Conservation (phyloP, 305 asterid species). For the Fraxinus sp. region DNA sequence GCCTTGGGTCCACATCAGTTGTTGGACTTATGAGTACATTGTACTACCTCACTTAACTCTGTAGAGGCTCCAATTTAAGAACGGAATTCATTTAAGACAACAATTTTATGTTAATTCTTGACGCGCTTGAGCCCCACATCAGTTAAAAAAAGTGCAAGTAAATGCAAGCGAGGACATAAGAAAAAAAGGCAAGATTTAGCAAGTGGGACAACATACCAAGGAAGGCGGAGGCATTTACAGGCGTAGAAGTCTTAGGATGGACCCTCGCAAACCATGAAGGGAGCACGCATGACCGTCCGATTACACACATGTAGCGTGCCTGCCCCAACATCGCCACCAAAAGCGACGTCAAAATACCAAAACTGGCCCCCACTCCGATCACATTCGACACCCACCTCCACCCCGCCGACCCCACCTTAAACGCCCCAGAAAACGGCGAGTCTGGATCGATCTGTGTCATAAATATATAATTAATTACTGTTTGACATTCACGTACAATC, state of each 20-base stretch:
- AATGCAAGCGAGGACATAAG: not conserved
- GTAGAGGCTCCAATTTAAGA: not conserved
- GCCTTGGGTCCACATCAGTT: not conserved
- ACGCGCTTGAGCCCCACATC: not conserved
- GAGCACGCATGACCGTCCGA: constrained; percentile 82
- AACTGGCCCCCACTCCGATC: constrained; percentile 90
- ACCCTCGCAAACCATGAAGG: constrained; percentile 89
- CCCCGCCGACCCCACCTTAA: constrained; percentile 39
- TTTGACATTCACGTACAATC: not conserved
- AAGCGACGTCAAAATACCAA: constrained; percentile 83
- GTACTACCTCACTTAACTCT: not conserved
- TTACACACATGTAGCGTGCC: constrained; percentile 93
- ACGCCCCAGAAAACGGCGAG: constrained; percentile 90
- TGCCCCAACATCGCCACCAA: constrained; percentile 94
- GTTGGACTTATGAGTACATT: not conserved
- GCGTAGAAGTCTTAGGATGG: constrained; percentile 74
- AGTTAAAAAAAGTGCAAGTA: not conserved
- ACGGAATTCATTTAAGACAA: not conserved
- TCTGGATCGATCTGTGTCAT: constrained; percentile 68
- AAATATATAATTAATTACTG: not conserved
- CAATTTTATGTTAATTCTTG: not conserved
- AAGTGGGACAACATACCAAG: constrained; percentile 55
- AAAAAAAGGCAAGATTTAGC: not conserved
- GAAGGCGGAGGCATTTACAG: constrained; percentile 78
- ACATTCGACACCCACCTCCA: constrained; percentile 91